Conservation (phyloP, 805 yeast species). For the Starmerella bombi region DNA sequence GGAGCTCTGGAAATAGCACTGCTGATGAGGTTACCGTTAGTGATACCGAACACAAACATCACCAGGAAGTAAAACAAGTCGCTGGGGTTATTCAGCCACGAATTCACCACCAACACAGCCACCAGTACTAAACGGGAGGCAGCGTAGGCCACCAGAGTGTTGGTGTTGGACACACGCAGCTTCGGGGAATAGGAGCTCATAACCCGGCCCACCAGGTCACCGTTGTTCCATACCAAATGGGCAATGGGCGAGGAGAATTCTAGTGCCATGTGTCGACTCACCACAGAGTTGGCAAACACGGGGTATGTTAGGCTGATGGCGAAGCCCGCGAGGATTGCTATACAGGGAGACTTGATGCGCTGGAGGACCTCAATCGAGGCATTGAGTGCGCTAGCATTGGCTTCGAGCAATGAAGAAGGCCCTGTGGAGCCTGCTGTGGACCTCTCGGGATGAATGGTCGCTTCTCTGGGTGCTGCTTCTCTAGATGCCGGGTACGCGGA, state of each 20-base stretch:
- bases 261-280: slow-evolving; percentile 34
- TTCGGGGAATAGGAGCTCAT: slow-evolving; percentile 36
- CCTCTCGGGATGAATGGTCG: not conserved
- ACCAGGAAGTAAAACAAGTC: slow-evolving; percentile 42
- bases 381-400: not conserved
- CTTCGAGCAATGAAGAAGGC: not conserved
- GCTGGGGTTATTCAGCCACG: slow-evolving; percentile 34
- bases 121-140: slow-evolving; percentile 42
- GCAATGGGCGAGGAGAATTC: slow-evolving; percentile 58
- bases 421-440: too few species aligned
- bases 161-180: slow-evolving; percentile 35
- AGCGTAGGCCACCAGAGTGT: slow-evolving; percentile 41
- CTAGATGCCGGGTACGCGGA: too few species aligned
- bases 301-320: slow-evolving; percentile 70
- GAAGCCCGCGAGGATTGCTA: slow-evolving; percentile 62
- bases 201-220: slow-evolving; percentile 72
- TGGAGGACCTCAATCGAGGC: not conserved
- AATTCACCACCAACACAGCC: slow-evolving; percentile 62
- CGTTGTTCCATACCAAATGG: slow-evolving; percentile 76
- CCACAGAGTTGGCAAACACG: slow-evolving; percentile 66
- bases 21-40: slow-evolving; percentile 77
- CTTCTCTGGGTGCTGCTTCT: too few species aligned
- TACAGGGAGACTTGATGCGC: slow-evolving; percentile 44
- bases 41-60: slow-evolving; percentile 69
- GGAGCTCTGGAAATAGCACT: slow-evolving; percentile 69